Evolutionary conservation across 139 green algal species (phyloP).

Genomic region (Closterium sp.): DNA sequence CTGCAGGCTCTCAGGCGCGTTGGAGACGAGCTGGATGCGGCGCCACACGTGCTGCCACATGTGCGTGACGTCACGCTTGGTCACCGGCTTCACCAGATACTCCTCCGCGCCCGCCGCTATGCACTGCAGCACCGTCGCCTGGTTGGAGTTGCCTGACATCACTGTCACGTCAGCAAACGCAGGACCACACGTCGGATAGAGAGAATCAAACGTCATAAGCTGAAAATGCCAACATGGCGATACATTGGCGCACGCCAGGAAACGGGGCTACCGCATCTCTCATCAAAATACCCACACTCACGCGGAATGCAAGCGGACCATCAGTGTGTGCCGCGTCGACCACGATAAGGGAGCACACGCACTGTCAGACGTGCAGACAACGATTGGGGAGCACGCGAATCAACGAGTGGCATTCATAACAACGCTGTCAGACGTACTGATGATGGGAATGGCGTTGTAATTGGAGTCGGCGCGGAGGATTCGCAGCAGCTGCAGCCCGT

Average conservation of each 20-base stretch:
- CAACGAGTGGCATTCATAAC: too few relatives aligned
- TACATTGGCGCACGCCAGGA: too few relatives aligned
- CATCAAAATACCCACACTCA: too few relatives aligned
- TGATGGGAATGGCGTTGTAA: constrained; percentile 74
- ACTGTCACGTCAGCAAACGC: constrained; percentile 49
- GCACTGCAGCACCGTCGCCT: constrained; percentile 78
- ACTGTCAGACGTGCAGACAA: too few relatives aligned
- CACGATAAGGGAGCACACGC: too few relatives aligned
- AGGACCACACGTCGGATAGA: background rate
- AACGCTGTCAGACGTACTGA: constrained; percentile 54
- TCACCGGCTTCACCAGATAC: constrained; percentile 91
- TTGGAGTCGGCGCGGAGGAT: constrained; percentile 67
- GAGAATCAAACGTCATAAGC: background rate
- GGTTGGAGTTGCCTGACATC: constrained; percentile 83
- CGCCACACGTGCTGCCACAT: constrained; percentile 88
- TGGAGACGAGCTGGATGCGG: constrained; percentile 3
- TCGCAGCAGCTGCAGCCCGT: constrained; percentile 77
- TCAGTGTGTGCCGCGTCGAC: too few relatives aligned
- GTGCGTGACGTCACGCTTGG: constrained; percentile 82
- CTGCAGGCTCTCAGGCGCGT: background rate
- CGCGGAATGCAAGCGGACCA: too few relatives aligned
- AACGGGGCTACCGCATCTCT: too few relatives aligned
- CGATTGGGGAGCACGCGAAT: too few relatives aligned
- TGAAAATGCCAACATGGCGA: too few relatives aligned
- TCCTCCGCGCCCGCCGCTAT: constrained; percentile 83